A percentile compares a stretch with the other conserved stretches of the same genome.
Conservation (phyloP, 1,284 basidiomycete genomes). For the Puccinia coronata region DNA sequence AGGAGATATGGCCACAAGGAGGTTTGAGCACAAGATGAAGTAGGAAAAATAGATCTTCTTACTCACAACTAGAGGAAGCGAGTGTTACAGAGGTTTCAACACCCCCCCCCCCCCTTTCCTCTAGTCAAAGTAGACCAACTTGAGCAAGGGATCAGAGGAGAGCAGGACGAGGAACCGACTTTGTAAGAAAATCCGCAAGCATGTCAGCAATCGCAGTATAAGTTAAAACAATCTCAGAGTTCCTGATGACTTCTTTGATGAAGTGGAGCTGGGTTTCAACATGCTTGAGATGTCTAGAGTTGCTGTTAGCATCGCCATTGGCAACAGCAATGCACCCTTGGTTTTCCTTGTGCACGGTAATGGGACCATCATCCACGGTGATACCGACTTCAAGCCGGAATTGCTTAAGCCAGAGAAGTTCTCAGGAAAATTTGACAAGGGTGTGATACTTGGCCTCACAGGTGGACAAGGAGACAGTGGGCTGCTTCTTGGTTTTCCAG, state of each 20-base stretch:
- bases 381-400: background rate
- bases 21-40: no score
- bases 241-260: background rate
- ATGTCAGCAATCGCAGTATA: background rate
- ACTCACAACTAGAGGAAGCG: no score
- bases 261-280: background rate
- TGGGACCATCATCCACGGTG: background rate
- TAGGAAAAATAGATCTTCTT: no score
- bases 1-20: no score
- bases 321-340: background rate
- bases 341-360: background rate
- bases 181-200: background rate
- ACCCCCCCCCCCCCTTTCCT: no score
- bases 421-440: background rate
- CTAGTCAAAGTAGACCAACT: no score
- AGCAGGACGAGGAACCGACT: no score
- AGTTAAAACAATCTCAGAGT: background rate
- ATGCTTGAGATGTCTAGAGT: background rate
- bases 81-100: no score
- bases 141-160: no score
- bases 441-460: background rate
- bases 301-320: background rate
- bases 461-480: background rate
- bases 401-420: background rate
- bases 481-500: conserved; percentile 26